Base-by-base conservation (phyloP, 352 stramenopile species). In the Phytopythium aichiense region DNA sequence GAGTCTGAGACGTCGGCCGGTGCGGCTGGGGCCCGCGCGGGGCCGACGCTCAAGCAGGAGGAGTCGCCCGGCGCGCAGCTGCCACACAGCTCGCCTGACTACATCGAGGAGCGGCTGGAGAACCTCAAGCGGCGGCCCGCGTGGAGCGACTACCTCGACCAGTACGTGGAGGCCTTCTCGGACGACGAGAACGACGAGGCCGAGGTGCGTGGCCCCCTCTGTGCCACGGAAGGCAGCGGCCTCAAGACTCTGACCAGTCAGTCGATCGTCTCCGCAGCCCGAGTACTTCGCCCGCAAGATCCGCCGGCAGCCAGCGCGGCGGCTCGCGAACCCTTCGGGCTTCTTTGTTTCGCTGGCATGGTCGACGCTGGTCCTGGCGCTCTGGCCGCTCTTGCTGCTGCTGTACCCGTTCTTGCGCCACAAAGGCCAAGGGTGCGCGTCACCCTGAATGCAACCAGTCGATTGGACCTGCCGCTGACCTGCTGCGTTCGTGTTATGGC, bases 51-150 rank as follows among this genome's bases (percentile, higher is more conserved):
- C 20, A n/a, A 49, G 42, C 42, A 23, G 16, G 42, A n/a, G 42
- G 42, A 25, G 6, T 4, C 38, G 9, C 38, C 38, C 22, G 16
- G 38, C 16, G 38, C 38, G 16, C 13, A 45, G n/a, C 63, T 79
- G 38, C 79, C 71, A 31, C 78, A 72, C n/a, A 66, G 74, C 42
- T 91, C 86, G 56, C 82, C 85, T 56, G 86, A 94, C 55, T 88
- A 88, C 68, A 94, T 94, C 38, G 84, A 91, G 54, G 77, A 94
- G 66, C 82, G 86, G 18, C 71, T 94, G 56, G 86, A 94, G 62
- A 94, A 94, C 74, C 79, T 94, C 68, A 94, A 94, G 71, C 76
- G 82, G 48, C 81, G 77, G 42, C 80, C 73, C 9, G 79, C 73
- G 28, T 91, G 79, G 79, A 61, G 46, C 23, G 51, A 79, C 56